phyloP scores from a whole-genome alignment of 179 eudicot genomes.

The Spinacia oleracea region DNA sequence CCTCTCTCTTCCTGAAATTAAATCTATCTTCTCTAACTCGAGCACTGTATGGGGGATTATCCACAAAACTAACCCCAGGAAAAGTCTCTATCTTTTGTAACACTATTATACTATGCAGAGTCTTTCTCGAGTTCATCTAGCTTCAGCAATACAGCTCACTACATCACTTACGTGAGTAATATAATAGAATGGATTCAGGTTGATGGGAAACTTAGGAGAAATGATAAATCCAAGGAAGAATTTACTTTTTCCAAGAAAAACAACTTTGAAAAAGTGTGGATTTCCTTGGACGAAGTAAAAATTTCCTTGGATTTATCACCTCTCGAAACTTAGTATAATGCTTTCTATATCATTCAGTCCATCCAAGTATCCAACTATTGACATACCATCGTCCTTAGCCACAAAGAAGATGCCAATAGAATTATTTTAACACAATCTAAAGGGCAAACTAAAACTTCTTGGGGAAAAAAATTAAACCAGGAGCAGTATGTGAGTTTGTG shows the following conservation, averaged over 20 bases:
- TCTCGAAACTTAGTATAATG: no score
- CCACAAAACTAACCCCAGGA: background rate
- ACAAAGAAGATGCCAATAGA: background rate
- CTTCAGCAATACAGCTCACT: no score
- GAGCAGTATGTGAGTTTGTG: background rate
- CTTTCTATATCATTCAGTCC: background rate
- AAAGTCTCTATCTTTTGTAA: no score
- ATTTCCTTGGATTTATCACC: no score
- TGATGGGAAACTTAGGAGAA: no score
- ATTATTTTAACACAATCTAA: background rate
- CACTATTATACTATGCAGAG: no score
- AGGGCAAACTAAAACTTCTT: background rate
- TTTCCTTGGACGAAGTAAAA: no score
- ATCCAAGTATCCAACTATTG: background rate
- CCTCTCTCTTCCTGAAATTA: background rate
- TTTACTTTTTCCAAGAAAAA: no score
- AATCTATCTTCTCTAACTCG: background rate
- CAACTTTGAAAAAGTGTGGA: no score
- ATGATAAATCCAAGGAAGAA: no score
- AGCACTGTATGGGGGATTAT: background rate
- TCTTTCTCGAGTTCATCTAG: no score
- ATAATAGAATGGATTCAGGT: background rate
- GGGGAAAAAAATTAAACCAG: background rate
- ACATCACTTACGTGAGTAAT: background rate
- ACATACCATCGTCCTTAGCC: background rate